Percentiles rank a stretch among this genome's conserved stretches.
Conservation (phyloP, 2,329 filamentous ascomycete species). For the Cladosporium sphaerospermum region DNA sequence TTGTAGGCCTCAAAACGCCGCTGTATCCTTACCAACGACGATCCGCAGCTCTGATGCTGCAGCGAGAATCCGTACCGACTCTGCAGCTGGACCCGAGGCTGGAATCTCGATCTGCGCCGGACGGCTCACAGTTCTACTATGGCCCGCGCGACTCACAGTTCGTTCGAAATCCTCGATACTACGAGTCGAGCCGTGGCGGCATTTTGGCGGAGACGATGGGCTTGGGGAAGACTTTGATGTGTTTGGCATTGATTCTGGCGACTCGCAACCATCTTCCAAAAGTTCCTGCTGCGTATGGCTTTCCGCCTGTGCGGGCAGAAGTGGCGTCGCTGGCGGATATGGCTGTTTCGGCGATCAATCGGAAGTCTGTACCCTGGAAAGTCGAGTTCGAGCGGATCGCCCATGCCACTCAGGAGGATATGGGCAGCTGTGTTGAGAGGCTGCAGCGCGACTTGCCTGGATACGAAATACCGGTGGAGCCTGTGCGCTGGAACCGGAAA, state of each 20-base stretch:
- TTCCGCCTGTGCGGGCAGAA: conserved; percentile 37
- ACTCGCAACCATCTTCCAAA: conserved; percentile 63
- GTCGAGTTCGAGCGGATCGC: conserved; percentile 52
- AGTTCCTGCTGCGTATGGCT: conserved; percentile 55
- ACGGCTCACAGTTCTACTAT: conserved; percentile 61
- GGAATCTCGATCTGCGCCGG: conserved; percentile 53
- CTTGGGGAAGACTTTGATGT: conserved; percentile 80
- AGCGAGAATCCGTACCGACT: conserved; percentile 64
- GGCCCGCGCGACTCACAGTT: conserved; percentile 59
- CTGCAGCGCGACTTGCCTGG: conserved; percentile 36
- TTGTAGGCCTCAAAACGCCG: conserved; percentile 55
- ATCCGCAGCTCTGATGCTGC: conserved; percentile 76
- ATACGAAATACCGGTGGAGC: conserved; percentile 37
- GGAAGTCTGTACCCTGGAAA: conserved; percentile 65
- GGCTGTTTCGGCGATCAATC: conserved; percentile 64
- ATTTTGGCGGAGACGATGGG: conserved; percentile 78
- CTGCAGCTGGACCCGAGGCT: conserved; percentile 69
- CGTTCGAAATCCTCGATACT: conserved; percentile 60
- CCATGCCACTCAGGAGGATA: conserved; percentile 45
- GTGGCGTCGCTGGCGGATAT: conserved; percentile 67
- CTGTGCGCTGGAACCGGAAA: conserved; percentile 38
- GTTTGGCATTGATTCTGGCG: conserved; percentile 63
- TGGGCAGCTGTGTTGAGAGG: conserved; percentile 46
- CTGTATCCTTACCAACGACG: conserved; percentile 75
- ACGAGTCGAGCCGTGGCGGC: conserved; percentile 69